phyloP scores from a whole-genome alignment of 2,329 filamentous ascomycete genomes.

The Phaeosphaeriaceae sp. region DNA sequence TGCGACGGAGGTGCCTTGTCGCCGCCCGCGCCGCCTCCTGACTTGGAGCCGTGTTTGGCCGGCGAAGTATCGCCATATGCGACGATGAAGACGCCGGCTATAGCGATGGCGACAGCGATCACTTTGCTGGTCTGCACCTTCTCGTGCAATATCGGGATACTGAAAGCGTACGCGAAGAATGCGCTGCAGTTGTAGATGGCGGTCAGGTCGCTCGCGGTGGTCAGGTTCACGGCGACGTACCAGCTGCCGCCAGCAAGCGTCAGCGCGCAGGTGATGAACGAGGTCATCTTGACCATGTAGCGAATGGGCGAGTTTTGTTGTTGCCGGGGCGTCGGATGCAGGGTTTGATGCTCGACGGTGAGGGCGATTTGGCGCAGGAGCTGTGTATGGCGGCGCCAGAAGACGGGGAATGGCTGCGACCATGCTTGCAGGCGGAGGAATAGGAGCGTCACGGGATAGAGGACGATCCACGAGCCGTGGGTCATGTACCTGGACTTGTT shows the following conservation, averaged over 20 bases:
- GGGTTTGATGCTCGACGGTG: conserved; percentile 83
- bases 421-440: conserved; percentile 82
- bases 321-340: conserved; percentile 65
- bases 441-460: conserved; percentile 86
- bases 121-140: conserved; percentile 85
- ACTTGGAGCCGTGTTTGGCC: conserved; percentile 62
- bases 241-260: conserved; percentile 92
- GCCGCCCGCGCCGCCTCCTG: conserved; percentile 62
- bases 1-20: conserved; percentile 53
- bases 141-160: conserved; percentile 86
- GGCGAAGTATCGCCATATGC: conserved; percentile 80
- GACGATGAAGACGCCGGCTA: conserved; percentile 89
- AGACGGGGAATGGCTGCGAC: conserved; percentile 78
- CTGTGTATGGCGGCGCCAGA: conserved; percentile 78
- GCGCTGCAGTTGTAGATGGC: conserved; percentile 99
- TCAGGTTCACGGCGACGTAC: conserved; percentile 95
- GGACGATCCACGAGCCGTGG: conserved; percentile 88
- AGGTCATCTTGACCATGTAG: conserved; percentile 82
- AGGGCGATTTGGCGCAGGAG: conserved; percentile 72
- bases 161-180: conserved; percentile 98
- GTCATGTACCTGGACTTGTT: conserved; percentile 67
- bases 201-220: conserved; percentile 89
- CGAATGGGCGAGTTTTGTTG: conserved; percentile 62
- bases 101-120: conserved; percentile 83
- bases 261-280: conserved; percentile 81